Evolutionary conservation across 2,329 filamentous ascomycete species (phyloP), one percentile per base, ranked within the genome.

Genomic region (Hymenoscyphus infarciens): DNA sequence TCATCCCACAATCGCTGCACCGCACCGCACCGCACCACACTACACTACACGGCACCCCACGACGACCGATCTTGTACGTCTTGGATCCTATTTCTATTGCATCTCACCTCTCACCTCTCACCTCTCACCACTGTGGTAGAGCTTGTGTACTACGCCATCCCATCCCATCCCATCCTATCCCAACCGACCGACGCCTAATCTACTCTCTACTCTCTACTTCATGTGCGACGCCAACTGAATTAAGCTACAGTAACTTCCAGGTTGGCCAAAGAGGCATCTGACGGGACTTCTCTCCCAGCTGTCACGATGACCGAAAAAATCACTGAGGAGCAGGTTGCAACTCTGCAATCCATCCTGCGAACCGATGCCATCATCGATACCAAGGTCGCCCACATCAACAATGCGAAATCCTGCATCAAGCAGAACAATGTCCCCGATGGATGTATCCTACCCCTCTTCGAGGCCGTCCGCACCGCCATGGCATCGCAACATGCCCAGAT

Each of bases 321-420:
- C 73, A 82, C 80, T 64, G 83, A 86, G 69, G 77, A 83, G 73
- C 82, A 85, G 78, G 83, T 85, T 74, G 75, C 78, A 60, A 80
- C 82, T 77, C 77, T 86, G 67, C 71, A 80, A 66, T 76, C 77
- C 55, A 76, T 85, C 64, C 75, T 86, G 61, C 79, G 79, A 75
- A 83, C 85, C 69, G 89, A 91, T 70, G 82, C 83, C 42, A 82
- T 86, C 57, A 80, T 91, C 70, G 89, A 93, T 71, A 77, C 82
- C 59, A 92, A 92, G 74, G 82, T 92, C 67, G 81, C 85, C 67
- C 83, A 85, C 60, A 85, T 97, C 70, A 90, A 87, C 64, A 82
- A 80, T 71, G 81, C 93, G 77, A 96, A 97, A 78, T 92, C 90
- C 53, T 85, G 87, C 75, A 97, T 97, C 81, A 97, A 97, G 77